phyloP scores from a whole-genome alignment of 805 yeast genomes.

The Wickerhamomyces alni region DNA sequence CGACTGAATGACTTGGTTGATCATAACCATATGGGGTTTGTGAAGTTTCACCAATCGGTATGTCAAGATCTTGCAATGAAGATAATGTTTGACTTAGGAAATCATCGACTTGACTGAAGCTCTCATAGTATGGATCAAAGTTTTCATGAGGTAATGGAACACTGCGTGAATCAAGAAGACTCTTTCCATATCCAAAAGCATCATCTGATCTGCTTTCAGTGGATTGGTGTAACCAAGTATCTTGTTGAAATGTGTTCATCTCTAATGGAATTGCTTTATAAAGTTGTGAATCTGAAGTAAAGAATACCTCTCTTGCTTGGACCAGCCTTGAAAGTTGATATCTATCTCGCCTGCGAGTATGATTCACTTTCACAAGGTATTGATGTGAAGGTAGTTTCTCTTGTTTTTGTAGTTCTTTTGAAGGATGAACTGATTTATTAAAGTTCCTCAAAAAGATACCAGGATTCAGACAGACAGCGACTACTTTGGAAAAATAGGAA shows the following conservation, averaged over 20 bases:
- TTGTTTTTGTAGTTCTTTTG: not conserved
- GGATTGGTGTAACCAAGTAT: not conserved
- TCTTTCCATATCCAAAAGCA: not conserved
- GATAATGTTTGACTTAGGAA: constrained; percentile 50
- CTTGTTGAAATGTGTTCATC: not conserved
- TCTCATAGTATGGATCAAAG: constrained; percentile 1
- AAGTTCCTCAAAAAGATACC: not conserved
- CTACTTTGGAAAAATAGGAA: no score
- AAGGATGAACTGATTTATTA: no score
- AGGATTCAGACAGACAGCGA: no score
- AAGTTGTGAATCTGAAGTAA: not conserved
- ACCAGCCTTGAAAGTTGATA: constrained; percentile 5
- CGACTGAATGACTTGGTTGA: constrained; percentile 4
- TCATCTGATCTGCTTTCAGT: not conserved
- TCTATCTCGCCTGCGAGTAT: constrained; percentile 5
- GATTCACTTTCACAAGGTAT: constrained; percentile 3
- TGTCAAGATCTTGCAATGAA: constrained; percentile 56
- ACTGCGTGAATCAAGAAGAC: not conserved
- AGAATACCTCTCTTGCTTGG: constrained; percentile 2
- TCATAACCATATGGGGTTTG: constrained; percentile 10
- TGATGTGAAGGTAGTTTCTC: not conserved
- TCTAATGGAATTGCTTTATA: no score
- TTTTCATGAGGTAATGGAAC: constrained; percentile 5
- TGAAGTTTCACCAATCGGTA: constrained; percentile 35
- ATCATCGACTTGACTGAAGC: constrained; percentile 30